Conservation (phyloP, 495 filamentous ascomycete genomes). For the Penicillium ucsense region DNA sequence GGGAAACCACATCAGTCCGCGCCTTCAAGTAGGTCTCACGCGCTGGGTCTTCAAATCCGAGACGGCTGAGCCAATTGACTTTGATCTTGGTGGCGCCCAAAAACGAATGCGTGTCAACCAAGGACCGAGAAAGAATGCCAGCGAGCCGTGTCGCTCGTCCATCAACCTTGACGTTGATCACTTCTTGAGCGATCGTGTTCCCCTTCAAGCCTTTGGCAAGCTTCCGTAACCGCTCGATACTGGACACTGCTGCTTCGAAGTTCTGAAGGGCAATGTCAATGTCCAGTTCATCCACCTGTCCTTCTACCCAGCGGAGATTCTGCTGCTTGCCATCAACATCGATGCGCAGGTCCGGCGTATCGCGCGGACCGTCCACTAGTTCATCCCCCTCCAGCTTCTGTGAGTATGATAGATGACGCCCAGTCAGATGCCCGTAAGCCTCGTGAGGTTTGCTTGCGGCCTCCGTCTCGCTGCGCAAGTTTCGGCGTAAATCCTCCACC, state of each 20-base stretch:
- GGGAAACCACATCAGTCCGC: constrained; percentile 62
- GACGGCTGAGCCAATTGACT: constrained; percentile 68
- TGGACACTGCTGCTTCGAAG: constrained; percentile 73
- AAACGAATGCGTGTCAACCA: constrained; percentile 65
- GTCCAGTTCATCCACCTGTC: constrained; percentile 90
- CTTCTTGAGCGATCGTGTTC: constrained; percentile 75
- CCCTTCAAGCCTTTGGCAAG: constrained; percentile 71
- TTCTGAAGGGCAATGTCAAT: constrained; percentile 88
- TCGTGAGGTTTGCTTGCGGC: constrained; percentile 68
- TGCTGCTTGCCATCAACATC: constrained; percentile 96
- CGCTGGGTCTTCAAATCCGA: constrained; percentile 86
- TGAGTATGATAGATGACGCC: constrained; percentile 19
- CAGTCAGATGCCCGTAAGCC: constrained; percentile 64
- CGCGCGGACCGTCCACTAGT: constrained; percentile 60
- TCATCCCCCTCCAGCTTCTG: constrained; percentile 43
- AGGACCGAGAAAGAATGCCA: constrained; percentile 57
- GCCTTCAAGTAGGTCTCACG: constrained; percentile 77
- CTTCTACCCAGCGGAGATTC: constrained; percentile 89
- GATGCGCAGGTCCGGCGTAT: constrained; percentile 65
- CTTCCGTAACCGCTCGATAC: constrained; percentile 72
- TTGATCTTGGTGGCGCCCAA: constrained; percentile 60
- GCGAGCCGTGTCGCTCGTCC: constrained; percentile 76
- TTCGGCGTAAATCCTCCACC: constrained; percentile 79
- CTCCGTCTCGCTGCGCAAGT: constrained; percentile 71
- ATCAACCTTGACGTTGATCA: constrained; percentile 81